A percentile compares a stretch with the other conserved stretches of the same genome.
These are phyloP conservation scores for Tarenaya hassleriana DNA, from an alignment of 345 rosid genomes.

Conservation along the genomic window DNA sequence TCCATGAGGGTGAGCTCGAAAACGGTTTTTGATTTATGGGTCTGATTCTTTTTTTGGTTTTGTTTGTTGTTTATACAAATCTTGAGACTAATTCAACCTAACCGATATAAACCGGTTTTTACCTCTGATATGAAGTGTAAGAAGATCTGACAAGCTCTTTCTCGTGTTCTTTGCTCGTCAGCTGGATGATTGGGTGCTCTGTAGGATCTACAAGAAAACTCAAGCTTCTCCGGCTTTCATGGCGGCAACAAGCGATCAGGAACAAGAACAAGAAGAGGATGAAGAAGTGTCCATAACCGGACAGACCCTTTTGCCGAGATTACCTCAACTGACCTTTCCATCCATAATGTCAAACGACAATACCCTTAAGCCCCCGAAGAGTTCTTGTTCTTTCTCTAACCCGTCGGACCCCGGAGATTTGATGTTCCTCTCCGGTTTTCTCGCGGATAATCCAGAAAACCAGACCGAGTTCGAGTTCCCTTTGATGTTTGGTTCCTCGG, in stretches of 20 bases:
- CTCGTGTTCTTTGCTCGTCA: conserved; percentile 27
- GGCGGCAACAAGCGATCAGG: conserved; percentile 42
- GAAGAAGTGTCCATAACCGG: too few species aligned
- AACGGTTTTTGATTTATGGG: background rate
- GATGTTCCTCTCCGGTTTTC: conserved; percentile 44
- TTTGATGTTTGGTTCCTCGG: conserved; percentile 20
- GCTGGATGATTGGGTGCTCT: conserved; percentile 98
- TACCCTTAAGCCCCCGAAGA: conserved; percentile 51
- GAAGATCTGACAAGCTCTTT: too few species aligned
- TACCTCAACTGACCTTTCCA: too few species aligned
- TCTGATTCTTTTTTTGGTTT: too few species aligned
- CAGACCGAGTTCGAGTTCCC: conserved; percentile 34
- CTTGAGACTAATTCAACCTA: too few species aligned
- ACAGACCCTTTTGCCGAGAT: conserved; percentile 30
- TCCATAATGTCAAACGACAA: conserved; percentile 23
- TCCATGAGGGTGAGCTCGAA: conserved; percentile 81
- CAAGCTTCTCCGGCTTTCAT: conserved; percentile 43
- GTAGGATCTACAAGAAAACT: conserved; percentile 85
- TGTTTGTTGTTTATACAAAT: too few species aligned
- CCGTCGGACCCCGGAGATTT: conserved; percentile 64
- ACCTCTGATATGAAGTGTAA: too few species aligned
- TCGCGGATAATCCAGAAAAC: conserved; percentile 44
- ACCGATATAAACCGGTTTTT: too few species aligned
- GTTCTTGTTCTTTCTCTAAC: conserved; percentile 70
- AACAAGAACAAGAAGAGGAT: conserved; percentile 61